Evolutionary conservation across 345 rosid genomes (phyloP), one percentile per base, ranked within the genome.

Genomic region (Trapa incisa): DNA sequence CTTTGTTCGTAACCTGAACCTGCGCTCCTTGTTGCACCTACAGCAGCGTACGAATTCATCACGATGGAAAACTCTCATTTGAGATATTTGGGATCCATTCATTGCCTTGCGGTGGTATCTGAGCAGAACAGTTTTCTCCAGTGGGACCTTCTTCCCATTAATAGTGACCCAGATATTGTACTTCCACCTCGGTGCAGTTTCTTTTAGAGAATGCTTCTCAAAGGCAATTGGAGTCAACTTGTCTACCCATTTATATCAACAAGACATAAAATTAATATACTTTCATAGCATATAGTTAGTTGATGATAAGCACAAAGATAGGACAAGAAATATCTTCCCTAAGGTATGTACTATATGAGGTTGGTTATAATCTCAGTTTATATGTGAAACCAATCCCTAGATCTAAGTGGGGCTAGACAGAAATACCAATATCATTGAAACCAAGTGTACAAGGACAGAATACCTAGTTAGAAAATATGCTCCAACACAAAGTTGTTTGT

Each of bases 141-240:
- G 71, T 17, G 99, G 85, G 73, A 91, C 91, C 85, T 94, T 94
- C 83, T 89, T 93, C 14, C 99, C 97, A 11, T 83, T 85, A 53
- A 79, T 80, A 69, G 91, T 94, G 62, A 91, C 89, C 99, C 99
- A 94, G 12, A 94, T 85, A 83, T 94, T 94, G 77, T 94, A 91
- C 80, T 94, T 94, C 99, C 99, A 94, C 75, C 91, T 94, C 69
- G 91, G 85, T 75, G 99, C 96, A 0, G 97, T 91, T 86, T 91
- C 99, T 81, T 97, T 87, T 54, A 97, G 97, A 69, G 99, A 91
- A 78, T 94, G 99, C 88, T 94, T 94, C 87, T 94, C 99, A 70
- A 94, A 94, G 32, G 96, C 97, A 76, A 96, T 91, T 8, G 97
- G 99, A 74, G 96, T 89, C 79, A 91, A 72, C 88, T 89, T 94